Evolutionary conservation across 148 eudicot genomes (phyloP).

Genomic region (Pouteria glomerata): DNA sequence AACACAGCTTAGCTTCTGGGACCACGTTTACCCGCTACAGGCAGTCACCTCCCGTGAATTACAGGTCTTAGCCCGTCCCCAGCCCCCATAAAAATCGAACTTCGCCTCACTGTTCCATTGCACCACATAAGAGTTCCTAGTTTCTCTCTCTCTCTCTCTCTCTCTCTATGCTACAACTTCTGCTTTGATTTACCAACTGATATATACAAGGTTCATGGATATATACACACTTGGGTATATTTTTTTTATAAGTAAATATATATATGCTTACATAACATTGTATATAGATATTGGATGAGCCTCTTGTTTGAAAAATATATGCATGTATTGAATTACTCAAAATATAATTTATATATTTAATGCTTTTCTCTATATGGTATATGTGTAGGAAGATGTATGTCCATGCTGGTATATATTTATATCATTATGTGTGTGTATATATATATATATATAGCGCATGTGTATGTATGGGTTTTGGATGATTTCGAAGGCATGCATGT

Average conservation of each 20-base stretch:
- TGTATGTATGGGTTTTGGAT: too few relatives aligned
- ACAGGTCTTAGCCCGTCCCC: constrained; percentile 7
- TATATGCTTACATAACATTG: background rate
- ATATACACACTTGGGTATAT: background rate
- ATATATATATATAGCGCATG: background rate
- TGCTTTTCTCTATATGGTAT: too few relatives aligned
- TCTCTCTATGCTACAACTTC: background rate
- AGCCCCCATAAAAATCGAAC: background rate
- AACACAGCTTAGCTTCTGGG: constrained; percentile 1
- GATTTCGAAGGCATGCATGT: too few relatives aligned
- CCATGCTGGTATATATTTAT: background rate
- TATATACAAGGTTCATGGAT: background rate
- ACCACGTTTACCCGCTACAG: constrained; percentile 7
- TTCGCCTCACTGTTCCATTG: constrained; percentile 12
- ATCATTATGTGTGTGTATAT: background rate
- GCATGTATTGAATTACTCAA: background rate
- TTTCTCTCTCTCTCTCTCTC: background rate
- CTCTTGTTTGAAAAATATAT: background rate
- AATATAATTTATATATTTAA: too few relatives aligned
- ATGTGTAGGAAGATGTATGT: background rate
- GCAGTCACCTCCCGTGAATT: background rate
- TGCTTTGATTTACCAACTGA: background rate
- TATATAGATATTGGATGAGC: background rate
- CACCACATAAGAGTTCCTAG: background rate
- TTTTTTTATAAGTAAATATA: background rate